Base-by-base conservation (phyloP, 2,329 filamentous ascomycete genomes). In the Penicillium fuscoglaucum region DNA sequence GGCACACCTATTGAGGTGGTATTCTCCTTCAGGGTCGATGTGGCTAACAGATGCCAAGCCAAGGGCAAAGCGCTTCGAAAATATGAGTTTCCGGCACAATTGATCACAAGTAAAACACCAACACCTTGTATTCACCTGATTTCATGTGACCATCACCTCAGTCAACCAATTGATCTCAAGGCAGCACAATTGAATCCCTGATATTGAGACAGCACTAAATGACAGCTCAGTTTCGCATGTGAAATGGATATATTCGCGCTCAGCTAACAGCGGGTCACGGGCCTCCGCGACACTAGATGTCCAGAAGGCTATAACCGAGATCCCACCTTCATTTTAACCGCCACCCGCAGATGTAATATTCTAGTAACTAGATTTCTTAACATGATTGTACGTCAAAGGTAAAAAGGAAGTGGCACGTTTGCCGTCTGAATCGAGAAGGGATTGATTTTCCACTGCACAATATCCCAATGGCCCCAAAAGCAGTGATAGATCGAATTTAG, bases 391-490 rank as follows among this genome's bases (percentile, higher is more conserved):
- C 4, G 8, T 26, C 17, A 19, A 19, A 33, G 17, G 19, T 33
- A 19, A 4, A 46, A 46, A 37, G 17, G 29, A 21, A 48, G 57
- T 62, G 57, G 52, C 57, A 46, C 52, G 40, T 39, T 57, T 46
- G 47, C 47, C 47, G n/a, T 17, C 53, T 54, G 19, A 10, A 51
- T 53, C n/a, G 33, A 58, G 45, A 43, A 60, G 21, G 41, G 46
- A 17, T 17, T 35, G 13, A 58, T 58, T 52, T 24, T 41, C 50
- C 39, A 37, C 19, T 41, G 4, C 28, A 28, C 28, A 35, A 54
- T 54, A 26, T 43, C 43, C 31, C 7, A 19, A 29, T 10, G 7
- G 33, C 8, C 12, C 7, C 7, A 5, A 24, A 26, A 19, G 28
- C 13, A 8, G 17, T 8, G 31, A 28, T 33, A 35, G 9, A 19